phyloP scores from a whole-genome alignment of 768 basidiomycete species.

The Lactarius quietus region DNA sequence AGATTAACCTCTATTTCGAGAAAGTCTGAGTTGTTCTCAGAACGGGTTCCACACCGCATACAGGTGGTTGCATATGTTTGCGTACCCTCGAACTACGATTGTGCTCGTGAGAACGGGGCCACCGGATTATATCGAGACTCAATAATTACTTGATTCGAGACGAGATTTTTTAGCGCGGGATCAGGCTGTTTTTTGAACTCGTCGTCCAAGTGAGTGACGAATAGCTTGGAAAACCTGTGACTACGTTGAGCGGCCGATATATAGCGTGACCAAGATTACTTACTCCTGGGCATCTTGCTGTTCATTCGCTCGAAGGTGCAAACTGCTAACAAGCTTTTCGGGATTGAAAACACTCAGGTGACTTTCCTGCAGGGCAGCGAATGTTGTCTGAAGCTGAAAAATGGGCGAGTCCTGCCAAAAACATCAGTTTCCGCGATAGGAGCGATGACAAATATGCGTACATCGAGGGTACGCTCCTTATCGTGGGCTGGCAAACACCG shows the following conservation, averaged over 20 bases:
- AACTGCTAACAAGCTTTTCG: constrained; percentile 74
- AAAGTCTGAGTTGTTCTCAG: constrained; percentile 69
- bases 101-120: constrained; percentile 1
- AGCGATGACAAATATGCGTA: constrained; percentile 22
- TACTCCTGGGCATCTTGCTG: constrained; percentile 99
- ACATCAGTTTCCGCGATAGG: not conserved
- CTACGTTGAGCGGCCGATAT: constrained; percentile 8
- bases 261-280: constrained; percentile 27
- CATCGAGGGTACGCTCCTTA: constrained; percentile 42
- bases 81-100: constrained; percentile 77
- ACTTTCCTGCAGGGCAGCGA: constrained; percentile 82
- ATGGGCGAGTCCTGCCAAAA: constrained; percentile 66
- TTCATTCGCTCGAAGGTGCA: constrained; percentile 75
- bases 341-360: constrained; percentile 76
- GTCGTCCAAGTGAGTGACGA: constrained; percentile 82
- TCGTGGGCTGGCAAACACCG: constrained; percentile 60
- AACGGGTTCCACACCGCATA: constrained; percentile 58
- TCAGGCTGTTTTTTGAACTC: constrained; percentile 83
- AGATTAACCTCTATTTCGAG: constrained; percentile 87
- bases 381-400: constrained; percentile 73
- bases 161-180: constrained; percentile 58
- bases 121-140: constrained; percentile 1
- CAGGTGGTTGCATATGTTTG: constrained; percentile 81
- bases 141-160: constrained; percentile 67
- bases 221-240: constrained; percentile 86